These are phyloP conservation scores for Candida alai DNA, from an alignment of 805 yeast species.

Conservation along the genomic window DNA sequence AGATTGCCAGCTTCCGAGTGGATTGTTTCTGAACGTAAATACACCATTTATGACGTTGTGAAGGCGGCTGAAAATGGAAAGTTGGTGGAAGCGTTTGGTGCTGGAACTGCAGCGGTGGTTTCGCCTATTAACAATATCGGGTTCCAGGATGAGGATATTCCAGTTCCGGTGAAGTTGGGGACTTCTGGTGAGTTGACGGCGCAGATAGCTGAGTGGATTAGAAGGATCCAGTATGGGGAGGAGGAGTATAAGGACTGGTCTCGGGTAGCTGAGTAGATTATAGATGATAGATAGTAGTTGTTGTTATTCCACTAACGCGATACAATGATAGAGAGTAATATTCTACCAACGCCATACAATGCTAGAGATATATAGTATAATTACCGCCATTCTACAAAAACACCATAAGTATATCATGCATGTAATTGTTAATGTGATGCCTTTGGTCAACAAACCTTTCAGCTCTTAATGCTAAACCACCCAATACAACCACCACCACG, in stretches of 20 bases:
- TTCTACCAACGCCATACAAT: background rate
- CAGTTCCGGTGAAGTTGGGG: conserved; percentile 77
- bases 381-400: background rate
- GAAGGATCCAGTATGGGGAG: conserved; percentile 86
- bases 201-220: conserved; percentile 80
- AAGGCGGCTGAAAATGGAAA: conserved; percentile 76
- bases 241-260: conserved; percentile 60
- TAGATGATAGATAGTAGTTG: conserved; percentile 4
- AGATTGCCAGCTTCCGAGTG: conserved; percentile 74
- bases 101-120: conserved; percentile 98
- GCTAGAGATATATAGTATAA: conserved; percentile 1
- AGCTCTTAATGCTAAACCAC: no score
- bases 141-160: conserved; percentile 63
- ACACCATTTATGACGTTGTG: conserved; percentile 73
- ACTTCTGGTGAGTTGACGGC: conserved; percentile 81
- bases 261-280: conserved; percentile 25
- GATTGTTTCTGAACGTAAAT: conserved; percentile 80
- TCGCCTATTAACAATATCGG: conserved; percentile 89
- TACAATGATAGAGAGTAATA: background rate
- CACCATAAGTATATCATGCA: no score
- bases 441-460: no score
- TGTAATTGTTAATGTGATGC: no score
- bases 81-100: conserved; percentile 90
- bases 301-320: no score
- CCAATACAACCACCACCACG: no score